A percentile compares a stretch with the other conserved stretches of the same genome.
Evolutionary conservation across 2,329 filamentous ascomycete genomes (phyloP).

Genomic region (Phialophora tarda): DNA sequence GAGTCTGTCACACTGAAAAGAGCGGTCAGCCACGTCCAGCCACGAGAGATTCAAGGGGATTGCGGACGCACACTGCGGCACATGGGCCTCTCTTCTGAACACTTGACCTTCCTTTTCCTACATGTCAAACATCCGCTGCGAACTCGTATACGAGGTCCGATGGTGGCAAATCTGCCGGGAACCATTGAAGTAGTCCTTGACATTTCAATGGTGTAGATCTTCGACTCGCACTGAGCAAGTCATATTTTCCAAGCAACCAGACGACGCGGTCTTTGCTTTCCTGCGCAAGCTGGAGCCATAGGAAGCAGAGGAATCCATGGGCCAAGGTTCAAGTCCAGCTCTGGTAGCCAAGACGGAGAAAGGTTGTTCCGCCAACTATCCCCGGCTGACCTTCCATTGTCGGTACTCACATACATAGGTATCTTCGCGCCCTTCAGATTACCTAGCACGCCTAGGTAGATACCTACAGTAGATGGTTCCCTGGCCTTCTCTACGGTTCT

Average conservation of each 20-base stretch:
- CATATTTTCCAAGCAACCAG: background rate
- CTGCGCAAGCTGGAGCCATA: background rate
- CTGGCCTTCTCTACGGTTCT: no score
- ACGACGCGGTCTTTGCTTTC: background rate
- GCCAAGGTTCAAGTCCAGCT: background rate
- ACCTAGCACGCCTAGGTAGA: no score
- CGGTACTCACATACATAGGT: no score
- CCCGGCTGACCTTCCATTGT: no score
- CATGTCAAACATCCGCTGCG: slow-evolving; percentile 27
- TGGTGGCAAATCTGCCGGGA: background rate
- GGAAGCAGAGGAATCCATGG: background rate
- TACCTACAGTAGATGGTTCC: no score
- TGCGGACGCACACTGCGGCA: slow-evolving; percentile 15
- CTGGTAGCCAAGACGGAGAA: background rate
- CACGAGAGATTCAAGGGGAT: background rate
- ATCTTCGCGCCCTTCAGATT: no score
- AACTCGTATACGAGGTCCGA: background rate
- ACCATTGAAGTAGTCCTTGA: background rate
- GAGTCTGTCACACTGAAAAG: slow-evolving; percentile 9
- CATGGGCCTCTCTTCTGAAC: slow-evolving; percentile 21
- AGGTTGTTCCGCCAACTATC: background rate
- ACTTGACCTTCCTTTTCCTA: slow-evolving; percentile 26
- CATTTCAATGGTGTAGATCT: background rate
- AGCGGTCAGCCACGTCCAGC: slow-evolving; percentile 7
- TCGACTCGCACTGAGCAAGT: background rate